These are phyloP conservation scores for Pyrenophora teres DNA, from an alignment of 2,329 filamentous ascomycete species.

Conservation along the genomic window DNA sequence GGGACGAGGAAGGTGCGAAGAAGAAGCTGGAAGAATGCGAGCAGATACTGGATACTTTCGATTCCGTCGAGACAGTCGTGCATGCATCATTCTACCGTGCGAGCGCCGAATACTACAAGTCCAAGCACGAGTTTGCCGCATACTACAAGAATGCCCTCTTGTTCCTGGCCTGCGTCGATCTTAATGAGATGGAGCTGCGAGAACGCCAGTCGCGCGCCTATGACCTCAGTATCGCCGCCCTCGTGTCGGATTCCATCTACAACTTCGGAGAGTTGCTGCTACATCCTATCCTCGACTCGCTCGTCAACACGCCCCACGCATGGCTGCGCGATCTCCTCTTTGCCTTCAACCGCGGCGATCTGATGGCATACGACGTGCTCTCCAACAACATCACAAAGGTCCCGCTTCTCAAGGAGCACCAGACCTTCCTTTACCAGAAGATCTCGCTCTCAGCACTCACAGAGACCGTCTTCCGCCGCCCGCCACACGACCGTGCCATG, in stretches of 20 bases:
- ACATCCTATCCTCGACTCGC: slow-evolving; percentile 89
- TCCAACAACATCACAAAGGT: slow-evolving; percentile 81
- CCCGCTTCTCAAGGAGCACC: slow-evolving; percentile 76
- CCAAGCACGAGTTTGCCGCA: slow-evolving; percentile 88
- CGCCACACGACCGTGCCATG: slow-evolving; percentile 94
- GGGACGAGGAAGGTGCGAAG: slow-evolving; percentile 79
- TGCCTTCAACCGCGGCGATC: slow-evolving; percentile 94
- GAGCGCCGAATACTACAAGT: slow-evolving; percentile 92
- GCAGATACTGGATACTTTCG: slow-evolving; percentile 85
- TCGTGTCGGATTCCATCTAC: slow-evolving; percentile 95
- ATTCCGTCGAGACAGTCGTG: slow-evolving; percentile 92
- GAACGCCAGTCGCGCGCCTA: slow-evolving; percentile 86
- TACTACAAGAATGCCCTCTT: slow-evolving; percentile 98
- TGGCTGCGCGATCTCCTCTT: slow-evolving; percentile 97
- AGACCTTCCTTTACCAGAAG: slow-evolving; percentile 89
- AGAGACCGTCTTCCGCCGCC: slow-evolving; percentile 92
- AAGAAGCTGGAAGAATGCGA: slow-evolving; percentile 87
- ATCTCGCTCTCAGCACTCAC: slow-evolving; percentile 96
- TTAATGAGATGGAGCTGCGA: slow-evolving; percentile 71
- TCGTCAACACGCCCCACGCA: slow-evolving; percentile 73
- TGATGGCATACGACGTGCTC: slow-evolving; percentile 82
- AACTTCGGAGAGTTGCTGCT: slow-evolving; percentile 99
- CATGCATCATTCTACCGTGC: slow-evolving; percentile 96
- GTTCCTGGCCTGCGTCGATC: slow-evolving; percentile 93
- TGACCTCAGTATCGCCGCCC: slow-evolving; percentile 87